Conservation (phyloP, 805 yeast species). For the Kodamaea leandrae region DNA sequence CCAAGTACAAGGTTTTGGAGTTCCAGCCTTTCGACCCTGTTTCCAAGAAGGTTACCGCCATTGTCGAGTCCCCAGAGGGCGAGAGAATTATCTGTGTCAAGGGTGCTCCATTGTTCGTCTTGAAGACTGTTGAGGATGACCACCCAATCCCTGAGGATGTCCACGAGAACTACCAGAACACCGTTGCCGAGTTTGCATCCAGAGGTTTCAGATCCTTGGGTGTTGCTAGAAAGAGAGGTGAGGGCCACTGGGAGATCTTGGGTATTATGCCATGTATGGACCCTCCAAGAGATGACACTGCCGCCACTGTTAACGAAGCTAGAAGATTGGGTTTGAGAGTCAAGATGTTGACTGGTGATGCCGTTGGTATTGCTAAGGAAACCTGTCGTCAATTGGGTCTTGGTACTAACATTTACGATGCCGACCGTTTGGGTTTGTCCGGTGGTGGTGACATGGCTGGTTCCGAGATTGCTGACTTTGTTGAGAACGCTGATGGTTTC, state of each 20-base stretch:
- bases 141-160: slow-evolving; percentile 94
- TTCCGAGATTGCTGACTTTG: slow-evolving; percentile 95
- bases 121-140: slow-evolving; percentile 95
- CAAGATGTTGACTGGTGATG: slow-evolving; percentile 98
- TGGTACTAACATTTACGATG: slow-evolving; percentile 95
- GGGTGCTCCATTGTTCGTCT: slow-evolving; percentile 97
- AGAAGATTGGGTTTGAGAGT: slow-evolving; percentile 88
- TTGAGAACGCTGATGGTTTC: slow-evolving; percentile 96
- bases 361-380: slow-evolving; percentile 98
- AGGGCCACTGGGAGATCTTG: slow-evolving; percentile 95
- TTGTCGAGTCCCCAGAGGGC: slow-evolving; percentile 94
- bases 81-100: slow-evolving; percentile 93
- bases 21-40: slow-evolving; percentile 98
- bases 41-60: slow-evolving; percentile 92
- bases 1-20: slow-evolving; percentile 91
- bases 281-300: slow-evolving; percentile 99
- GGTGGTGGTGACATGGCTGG: slow-evolving; percentile 95
- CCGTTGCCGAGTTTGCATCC: slow-evolving; percentile 95
- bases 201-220: slow-evolving; percentile 98
- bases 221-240: slow-evolving; percentile 98
- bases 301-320: slow-evolving; percentile 90
- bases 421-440: slow-evolving; percentile 94
- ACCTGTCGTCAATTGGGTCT: slow-evolving; percentile 96
- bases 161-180: slow-evolving; percentile 92
- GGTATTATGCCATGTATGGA: slow-evolving; percentile 99